Evolutionary conservation across 805 yeast genomes (phyloP).

Genomic region (Wickerhamomyces xylosicus): DNA sequence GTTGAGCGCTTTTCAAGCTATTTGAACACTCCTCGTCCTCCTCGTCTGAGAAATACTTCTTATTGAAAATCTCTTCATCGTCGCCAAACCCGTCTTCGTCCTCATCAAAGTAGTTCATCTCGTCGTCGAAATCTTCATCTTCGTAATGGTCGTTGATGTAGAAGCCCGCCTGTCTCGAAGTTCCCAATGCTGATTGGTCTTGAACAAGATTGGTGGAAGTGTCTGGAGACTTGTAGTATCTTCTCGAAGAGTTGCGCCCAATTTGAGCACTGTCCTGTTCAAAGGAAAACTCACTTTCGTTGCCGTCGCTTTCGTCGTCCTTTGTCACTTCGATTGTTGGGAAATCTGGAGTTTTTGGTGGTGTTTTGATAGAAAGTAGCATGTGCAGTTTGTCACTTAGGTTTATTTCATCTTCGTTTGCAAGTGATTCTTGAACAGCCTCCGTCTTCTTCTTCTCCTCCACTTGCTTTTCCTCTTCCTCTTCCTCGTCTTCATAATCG

Average conservation of each 20-base stretch:
- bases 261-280: conserved; percentile 29
- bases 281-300: conserved; percentile 35
- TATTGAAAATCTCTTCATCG: conserved; percentile 23
- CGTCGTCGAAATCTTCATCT: conserved; percentile 32
- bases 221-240: conserved; percentile 34
- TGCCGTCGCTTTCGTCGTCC: conserved; percentile 4
- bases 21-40: conserved; percentile 8
- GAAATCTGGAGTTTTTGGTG: too few relatives aligned
- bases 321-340: neutral
- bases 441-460: neutral
- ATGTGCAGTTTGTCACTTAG: neutral
- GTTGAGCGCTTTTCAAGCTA: too few relatives aligned
- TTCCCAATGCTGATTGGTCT: conserved; percentile 1
- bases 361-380: too few relatives aligned
- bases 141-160: conserved; percentile 30
- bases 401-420: neutral
- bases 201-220: conserved; percentile 4
- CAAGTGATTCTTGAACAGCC: neutral
- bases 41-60: conserved; percentile 18
- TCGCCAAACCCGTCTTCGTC: conserved; percentile 22
- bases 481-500: neutral
- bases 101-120: conserved; percentile 27
- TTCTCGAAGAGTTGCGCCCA: conserved; percentile 44
- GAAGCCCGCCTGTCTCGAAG: conserved; percentile 21
- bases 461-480: neutral